These are phyloP conservation scores for Chytriomyces confervae DNA, from an alignment of 192 early-diverging fungal species.

Conservation along the genomic window DNA sequence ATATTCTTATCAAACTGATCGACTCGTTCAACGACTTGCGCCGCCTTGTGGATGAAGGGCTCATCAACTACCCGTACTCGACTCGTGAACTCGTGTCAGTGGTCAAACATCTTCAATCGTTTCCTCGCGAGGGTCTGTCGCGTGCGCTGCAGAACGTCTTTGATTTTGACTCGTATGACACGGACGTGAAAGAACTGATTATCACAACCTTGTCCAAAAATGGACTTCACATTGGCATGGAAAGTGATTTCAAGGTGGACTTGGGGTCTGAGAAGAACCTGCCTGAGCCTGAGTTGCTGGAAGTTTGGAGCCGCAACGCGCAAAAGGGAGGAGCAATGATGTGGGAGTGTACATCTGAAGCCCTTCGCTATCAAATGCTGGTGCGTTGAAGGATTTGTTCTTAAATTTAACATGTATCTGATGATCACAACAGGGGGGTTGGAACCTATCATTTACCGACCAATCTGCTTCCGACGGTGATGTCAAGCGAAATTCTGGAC, in stretches of 20 bases:
- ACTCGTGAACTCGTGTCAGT: conserved; percentile 81
- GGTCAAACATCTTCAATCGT: conserved; percentile 75
- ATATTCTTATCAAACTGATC: conserved; percentile 68
- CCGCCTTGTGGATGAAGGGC: conserved; percentile 71
- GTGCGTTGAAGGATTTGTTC: background rate
- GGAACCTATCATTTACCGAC: conserved; percentile 11
- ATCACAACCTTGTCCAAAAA: conserved; percentile 76
- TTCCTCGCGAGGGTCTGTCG: conserved; percentile 68
- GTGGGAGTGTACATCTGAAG: background rate
- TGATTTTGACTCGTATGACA: conserved; percentile 73
- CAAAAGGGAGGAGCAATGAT: background rate
- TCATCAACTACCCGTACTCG: conserved; percentile 83
- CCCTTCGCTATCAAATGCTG: conserved; percentile 14
- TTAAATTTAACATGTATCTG: background rate
- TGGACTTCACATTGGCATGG: conserved; percentile 72
- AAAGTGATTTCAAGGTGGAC: conserved; percentile 70
- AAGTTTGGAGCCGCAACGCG: conserved; percentile 54
- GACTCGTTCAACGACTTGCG: conserved; percentile 76
- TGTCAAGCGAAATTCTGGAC: background rate
- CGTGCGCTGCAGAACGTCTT: conserved; percentile 78
- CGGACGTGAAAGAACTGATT: conserved; percentile 67
- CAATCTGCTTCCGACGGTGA: background rate
- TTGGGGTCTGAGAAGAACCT: conserved; percentile 59
- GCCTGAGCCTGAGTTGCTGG: conserved; percentile 57
- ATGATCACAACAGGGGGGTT: conserved; percentile 1